Conservation (phyloP, 371 early-diverging fungal species). For the Mortierella sp. region DNA sequence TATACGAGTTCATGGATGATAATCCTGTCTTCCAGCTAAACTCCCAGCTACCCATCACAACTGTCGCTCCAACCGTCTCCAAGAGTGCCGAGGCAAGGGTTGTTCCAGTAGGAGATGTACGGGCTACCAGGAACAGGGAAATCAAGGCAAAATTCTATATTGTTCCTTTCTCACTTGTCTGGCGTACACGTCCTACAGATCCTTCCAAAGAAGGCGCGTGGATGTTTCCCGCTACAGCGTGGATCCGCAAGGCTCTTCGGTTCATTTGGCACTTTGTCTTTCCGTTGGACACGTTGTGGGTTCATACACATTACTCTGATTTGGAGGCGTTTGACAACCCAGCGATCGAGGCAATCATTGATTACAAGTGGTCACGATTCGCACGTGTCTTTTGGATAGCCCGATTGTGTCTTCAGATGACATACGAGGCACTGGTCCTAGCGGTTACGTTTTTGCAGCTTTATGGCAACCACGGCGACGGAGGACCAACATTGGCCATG, state of each 20-base stretch:
- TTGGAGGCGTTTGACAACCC: conserved; percentile 17
- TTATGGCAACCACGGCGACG: conserved; percentile 5
- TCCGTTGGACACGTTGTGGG: background rate
- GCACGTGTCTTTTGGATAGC: conserved; percentile 22
- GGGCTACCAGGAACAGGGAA: background rate
- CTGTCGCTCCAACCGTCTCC: background rate
- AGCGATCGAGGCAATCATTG: conserved; percentile 18
- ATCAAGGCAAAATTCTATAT: background rate
- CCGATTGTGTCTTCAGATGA: conserved; percentile 17
- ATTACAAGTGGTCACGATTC: conserved; percentile 37
- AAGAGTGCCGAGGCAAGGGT: background rate
- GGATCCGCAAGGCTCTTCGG: background rate
- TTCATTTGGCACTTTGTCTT: background rate
- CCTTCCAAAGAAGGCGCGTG: background rate
- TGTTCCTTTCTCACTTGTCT: background rate
- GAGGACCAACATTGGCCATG: background rate
- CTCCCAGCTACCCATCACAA: background rate
- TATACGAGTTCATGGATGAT: background rate
- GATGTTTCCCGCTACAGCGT: background rate
- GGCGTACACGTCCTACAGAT: background rate
- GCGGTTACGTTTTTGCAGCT: conserved; percentile 22
- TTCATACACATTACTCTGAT: background rate
- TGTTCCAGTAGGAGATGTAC: background rate
- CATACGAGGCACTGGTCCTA: conserved; percentile 23
- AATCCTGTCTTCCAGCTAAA: background rate